Percentiles rank a stretch among this genome's conserved stretches.
Conservation (phyloP, 2,329 filamentous ascomycete species). For the Simplicillium sp. region DNA sequence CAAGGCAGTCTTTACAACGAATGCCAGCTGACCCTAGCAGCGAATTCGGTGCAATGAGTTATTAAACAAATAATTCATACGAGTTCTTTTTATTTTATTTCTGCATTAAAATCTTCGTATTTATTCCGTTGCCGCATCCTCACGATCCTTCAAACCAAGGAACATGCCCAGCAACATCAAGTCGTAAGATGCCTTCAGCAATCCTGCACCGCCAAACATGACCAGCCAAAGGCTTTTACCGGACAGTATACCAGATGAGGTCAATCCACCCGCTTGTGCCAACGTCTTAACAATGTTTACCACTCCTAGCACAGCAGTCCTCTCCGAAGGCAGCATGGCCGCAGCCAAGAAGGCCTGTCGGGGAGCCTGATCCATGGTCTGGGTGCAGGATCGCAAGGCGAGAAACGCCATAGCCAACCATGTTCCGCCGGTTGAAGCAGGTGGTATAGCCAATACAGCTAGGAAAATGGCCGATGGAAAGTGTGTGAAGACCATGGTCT, state of each 20-base stretch:
- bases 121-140: too few relatives aligned
- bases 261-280: slow-evolving; percentile 50
- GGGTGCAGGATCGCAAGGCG: slow-evolving; percentile 49
- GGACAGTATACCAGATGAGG: slow-evolving; percentile 55
- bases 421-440: slow-evolving; percentile 25
- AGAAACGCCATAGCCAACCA: slow-evolving; percentile 47
- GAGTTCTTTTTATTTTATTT: too few relatives aligned
- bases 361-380: slow-evolving; percentile 63
- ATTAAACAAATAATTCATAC: too few relatives aligned
- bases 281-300: slow-evolving; percentile 62
- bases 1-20: too few relatives aligned
- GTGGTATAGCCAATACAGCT: slow-evolving; percentile 49
- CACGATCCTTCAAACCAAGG: neutral
- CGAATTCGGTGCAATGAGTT: too few relatives aligned
- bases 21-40: too few relatives aligned
- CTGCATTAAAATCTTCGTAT: too few relatives aligned
- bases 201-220: slow-evolving; percentile 53
- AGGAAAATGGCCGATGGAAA: slow-evolving; percentile 59
- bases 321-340: slow-evolving; percentile 52
- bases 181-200: slow-evolving; percentile 53
- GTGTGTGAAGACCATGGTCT: slow-evolving; percentile 68
- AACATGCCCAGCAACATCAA: slow-evolving; percentile 45
- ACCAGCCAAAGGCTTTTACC: slow-evolving; percentile 48
- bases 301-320: slow-evolving; percentile 63
- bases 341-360: slow-evolving; percentile 60